Conservation (phyloP, 2,329 filamentous ascomycete genomes). For the Alternaria solani region DNA sequence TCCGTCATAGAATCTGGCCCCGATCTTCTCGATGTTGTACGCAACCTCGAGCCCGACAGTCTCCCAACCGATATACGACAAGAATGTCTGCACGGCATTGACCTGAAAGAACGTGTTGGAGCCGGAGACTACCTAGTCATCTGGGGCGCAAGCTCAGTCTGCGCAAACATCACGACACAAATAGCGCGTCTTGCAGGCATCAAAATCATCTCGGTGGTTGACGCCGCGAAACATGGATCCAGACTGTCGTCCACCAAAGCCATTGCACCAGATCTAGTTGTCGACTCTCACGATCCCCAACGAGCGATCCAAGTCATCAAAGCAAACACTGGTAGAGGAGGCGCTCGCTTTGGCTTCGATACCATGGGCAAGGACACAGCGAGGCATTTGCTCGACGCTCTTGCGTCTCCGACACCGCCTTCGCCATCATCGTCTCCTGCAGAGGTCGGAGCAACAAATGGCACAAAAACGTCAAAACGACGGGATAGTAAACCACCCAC, state of each 20-base stretch:
- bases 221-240: slow-evolving; percentile 71
- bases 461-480: slow-evolving; percentile 5
- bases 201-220: slow-evolving; percentile 70
- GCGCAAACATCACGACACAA: slow-evolving; percentile 71
- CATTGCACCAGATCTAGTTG: slow-evolving; percentile 67
- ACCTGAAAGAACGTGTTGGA: slow-evolving; percentile 61
- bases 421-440: neutral
- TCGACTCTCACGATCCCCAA: slow-evolving; percentile 71
- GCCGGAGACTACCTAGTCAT: slow-evolving; percentile 74
- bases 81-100: slow-evolving; percentile 69
- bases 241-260: slow-evolving; percentile 47
- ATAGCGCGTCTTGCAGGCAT: slow-evolving; percentile 72
- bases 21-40: slow-evolving; percentile 64
- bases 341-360: slow-evolving; percentile 73
- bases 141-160: slow-evolving; percentile 78
- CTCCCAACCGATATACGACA: slow-evolving; percentile 68
- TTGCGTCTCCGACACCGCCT: slow-evolving; percentile 42
- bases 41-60: slow-evolving; percentile 54
- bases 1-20: slow-evolving; percentile 62
- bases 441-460: neutral
- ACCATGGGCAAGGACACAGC: slow-evolving; percentile 72
- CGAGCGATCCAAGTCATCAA: slow-evolving; percentile 72
- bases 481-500: slow-evolving; percentile 27
- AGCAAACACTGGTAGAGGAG: slow-evolving; percentile 61
- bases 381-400: slow-evolving; percentile 62